These are phyloP conservation scores for Narthecium ossifragum DNA, from an alignment of 106 monocot genomes.

Conservation along the genomic window DNA sequence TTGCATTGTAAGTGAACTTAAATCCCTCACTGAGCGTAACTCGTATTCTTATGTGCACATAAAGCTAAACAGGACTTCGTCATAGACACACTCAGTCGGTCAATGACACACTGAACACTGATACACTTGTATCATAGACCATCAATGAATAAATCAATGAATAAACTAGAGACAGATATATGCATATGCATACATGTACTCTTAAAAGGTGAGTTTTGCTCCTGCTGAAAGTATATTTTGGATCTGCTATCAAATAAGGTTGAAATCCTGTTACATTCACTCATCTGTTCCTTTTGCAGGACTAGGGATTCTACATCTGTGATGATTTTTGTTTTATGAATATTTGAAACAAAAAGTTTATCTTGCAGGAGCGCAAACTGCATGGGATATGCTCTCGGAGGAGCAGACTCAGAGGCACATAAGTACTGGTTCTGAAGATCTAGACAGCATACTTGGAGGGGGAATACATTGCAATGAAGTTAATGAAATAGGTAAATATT, in stretches of 20 bases:
- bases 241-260: not conserved
- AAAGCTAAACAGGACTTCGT: not conserved
- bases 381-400: constrained; percentile 94
- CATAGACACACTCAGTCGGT: too few relatives aligned
- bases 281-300: constrained; percentile 1
- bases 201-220: not conserved
- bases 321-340: not conserved
- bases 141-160: not conserved
- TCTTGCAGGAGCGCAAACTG: constrained; percentile 60
- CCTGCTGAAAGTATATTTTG: not conserved
- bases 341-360: not conserved
- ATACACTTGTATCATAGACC: too few relatives aligned
- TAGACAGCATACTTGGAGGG: constrained; percentile 86
- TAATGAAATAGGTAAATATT: constrained; percentile 77
- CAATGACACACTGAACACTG: too few relatives aligned
- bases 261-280: not conserved
- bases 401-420: constrained; percentile 69
- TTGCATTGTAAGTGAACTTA: not conserved
- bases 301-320: not conserved
- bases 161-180: not conserved
- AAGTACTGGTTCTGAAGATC: constrained; percentile 66
- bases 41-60: not conserved
- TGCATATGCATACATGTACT: not conserved
- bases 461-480: constrained; percentile 93
- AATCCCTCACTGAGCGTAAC: not conserved